A percentile compares a stretch with the other conserved stretches of the same genome.
Evolutionary conservation across 306 rosid genomes (phyloP).

Genomic region (Echinosophora koreensis): DNA sequence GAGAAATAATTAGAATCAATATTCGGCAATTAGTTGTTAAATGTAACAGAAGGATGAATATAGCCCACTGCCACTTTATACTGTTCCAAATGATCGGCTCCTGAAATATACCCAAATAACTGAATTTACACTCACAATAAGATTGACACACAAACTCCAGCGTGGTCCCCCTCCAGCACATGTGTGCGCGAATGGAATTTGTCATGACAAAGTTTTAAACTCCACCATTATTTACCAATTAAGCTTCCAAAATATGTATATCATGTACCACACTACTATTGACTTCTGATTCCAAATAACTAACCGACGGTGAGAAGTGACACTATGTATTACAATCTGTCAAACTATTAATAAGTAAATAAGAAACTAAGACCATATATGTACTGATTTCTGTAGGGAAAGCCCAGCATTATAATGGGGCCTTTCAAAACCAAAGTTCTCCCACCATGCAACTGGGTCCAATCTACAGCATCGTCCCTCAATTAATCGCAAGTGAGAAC

Average conservation of each 20-base stretch:
- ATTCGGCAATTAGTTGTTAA: background rate
- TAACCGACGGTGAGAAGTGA: background rate
- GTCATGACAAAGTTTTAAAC: background rate
- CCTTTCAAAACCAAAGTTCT: slow-evolving; percentile 59
- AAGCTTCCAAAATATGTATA: background rate
- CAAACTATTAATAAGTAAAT: slow-evolving; percentile 26
- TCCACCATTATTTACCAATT: slow-evolving; percentile 7
- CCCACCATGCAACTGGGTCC: slow-evolving; percentile 67
- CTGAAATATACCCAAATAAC: background rate
- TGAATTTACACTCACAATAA: background rate
- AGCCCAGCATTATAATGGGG: slow-evolving; percentile 42
- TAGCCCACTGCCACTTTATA: background rate
- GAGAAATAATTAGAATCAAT: background rate
- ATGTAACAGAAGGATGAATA: background rate
- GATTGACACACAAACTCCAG: too few species aligned
- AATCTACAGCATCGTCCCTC: slow-evolving; percentile 62
- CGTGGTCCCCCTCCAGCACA: slow-evolving; percentile 4
- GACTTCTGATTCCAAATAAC: slow-evolving; percentile 15
- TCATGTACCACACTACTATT: background rate
- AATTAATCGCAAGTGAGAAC: slow-evolving; percentile 51
- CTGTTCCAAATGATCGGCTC: background rate
- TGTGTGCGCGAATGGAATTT: background rate
- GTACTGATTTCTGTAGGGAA: slow-evolving; percentile 14
- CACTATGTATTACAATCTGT: background rate
- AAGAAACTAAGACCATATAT: background rate